phyloP scores from a whole-genome alignment of 768 basidiomycete genomes.

The Cystofilobasidium capitatum region DNA sequence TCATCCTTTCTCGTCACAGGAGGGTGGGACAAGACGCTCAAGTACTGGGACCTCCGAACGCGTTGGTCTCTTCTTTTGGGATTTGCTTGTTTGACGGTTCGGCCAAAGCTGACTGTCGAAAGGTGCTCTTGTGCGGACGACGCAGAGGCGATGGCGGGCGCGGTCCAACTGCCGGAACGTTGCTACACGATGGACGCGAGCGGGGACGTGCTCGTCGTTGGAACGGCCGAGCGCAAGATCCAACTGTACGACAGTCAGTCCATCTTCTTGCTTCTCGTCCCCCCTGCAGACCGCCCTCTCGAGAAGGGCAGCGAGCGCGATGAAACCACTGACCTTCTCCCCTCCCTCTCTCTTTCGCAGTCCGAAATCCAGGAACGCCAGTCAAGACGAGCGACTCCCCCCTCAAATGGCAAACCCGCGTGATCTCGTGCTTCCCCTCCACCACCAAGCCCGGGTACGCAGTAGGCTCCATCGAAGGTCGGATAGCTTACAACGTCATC shows the following conservation, averaged over 20 bases:
- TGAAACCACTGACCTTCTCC: no score
- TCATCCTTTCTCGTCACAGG: constrained; percentile 74
- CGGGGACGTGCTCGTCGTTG: constrained; percentile 38
- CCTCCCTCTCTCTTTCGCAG: not conserved
- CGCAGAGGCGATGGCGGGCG: constrained; percentile 51
- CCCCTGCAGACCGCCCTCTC: not conserved
- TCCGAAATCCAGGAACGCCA: constrained; percentile 7
- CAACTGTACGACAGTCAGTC: constrained; percentile 22
- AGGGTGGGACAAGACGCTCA: constrained; percentile 96
- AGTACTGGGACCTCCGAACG: constrained; percentile 46
- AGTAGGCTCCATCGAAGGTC: constrained; percentile 47
- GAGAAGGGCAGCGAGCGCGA: no score
- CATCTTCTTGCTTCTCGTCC: no score
- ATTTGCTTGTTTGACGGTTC: not conserved
- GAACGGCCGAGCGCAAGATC: constrained; percentile 25
- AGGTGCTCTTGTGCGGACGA: not conserved
- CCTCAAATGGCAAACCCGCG: constrained; percentile 86
- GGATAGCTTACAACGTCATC: constrained; percentile 71
- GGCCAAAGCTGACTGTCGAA: not conserved
- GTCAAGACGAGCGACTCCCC: constrained; percentile 68
- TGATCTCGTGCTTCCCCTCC: constrained; percentile 70
- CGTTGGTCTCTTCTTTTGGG: not conserved
- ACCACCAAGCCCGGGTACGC: constrained; percentile 47
- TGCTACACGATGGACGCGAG: constrained; percentile 79
- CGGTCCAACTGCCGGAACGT: constrained; percentile 74